Base-by-base conservation (phyloP, 2,329 filamentous ascomycete species). In the Epichloe typhina region DNA sequence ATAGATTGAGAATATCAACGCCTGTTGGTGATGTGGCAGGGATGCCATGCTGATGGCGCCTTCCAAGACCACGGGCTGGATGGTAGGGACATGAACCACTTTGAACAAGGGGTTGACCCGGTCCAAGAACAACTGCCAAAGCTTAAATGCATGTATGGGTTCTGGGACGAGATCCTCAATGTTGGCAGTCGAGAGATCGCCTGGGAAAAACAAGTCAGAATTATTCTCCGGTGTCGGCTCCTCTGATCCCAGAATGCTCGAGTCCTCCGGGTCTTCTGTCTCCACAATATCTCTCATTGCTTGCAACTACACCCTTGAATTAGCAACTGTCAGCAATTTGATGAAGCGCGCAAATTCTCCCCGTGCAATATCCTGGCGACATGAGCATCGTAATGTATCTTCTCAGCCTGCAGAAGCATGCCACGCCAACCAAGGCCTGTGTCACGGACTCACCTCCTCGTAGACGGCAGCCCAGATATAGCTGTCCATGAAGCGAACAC, bases 81-180 rank as follows among this genome's bases (percentile, higher is more conserved):
- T 64, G 0, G 81, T 81, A 0, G 86, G 85, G 1, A 83, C 76
- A 61, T 91, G 86, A 23, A 88, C 80, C 44, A 79, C 68, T 61
- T 89, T 90, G 56, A 80, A 79, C 44, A 88, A 63, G 0, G 86
- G 85, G 58, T 90, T 85, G 50, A 90, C 80, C 54, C 86, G 82
- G 46, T 87, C 80, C 5, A 88, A 68, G 56, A 83, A 89, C 8
- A 80, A 71, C 61, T 88, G 83, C 86, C 86, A 91, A 5, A 91
- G 72, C 47, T 75, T 74, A 58, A 86, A 82, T 26, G 86, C 77
- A 36, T 86, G 79, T 12, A 79, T 73, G 0, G 81, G 76, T 4
- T 79, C 70, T 0, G 86, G 86, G 57, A 84, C 82, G 61, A 85
- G 66, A 13, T 74, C 71, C 49, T 75, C 70, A 13, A 69, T 57